These are phyloP conservation scores for Tuber borchii DNA, from an alignment of 495 filamentous ascomycete species.

Conservation along the genomic window DNA sequence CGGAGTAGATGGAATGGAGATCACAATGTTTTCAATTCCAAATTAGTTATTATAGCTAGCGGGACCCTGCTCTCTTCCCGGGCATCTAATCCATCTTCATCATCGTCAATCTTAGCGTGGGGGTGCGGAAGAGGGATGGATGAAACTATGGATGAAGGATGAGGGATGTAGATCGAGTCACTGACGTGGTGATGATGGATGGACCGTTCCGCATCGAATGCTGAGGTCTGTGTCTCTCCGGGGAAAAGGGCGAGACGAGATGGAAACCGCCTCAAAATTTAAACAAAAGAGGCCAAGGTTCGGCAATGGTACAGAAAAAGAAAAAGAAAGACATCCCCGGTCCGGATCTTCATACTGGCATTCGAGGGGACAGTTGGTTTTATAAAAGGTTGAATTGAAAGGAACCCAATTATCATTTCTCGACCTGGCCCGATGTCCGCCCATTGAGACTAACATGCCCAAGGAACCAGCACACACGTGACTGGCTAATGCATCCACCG, in stretches of 20 bases:
- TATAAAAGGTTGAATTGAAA: background rate
- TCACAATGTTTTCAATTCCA: background rate
- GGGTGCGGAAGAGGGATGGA: background rate
- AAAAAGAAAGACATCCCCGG: background rate
- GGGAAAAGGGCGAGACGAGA: background rate
- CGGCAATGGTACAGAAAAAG: background rate
- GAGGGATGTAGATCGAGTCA: constrained; percentile 33
- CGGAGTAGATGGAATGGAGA: background rate
- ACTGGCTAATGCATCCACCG: background rate
- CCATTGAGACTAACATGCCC: background rate
- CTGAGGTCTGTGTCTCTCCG: constrained; percentile 21
- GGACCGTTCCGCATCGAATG: constrained; percentile 1
- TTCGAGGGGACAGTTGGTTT: background rate
- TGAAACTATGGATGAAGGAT: background rate
- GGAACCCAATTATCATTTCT: constrained; percentile 3
- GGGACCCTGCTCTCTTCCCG: background rate
- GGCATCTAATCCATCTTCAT: background rate
- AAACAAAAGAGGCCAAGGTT: background rate
- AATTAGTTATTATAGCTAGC: background rate
- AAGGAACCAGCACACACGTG: background rate
- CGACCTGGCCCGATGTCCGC: background rate
- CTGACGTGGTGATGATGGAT: constrained; percentile 35
- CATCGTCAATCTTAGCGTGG: background rate
- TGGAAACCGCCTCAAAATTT: constrained; percentile 1
- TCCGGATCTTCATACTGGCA: background rate